A percentile compares a stretch with the other conserved stretches of the same genome.
Conservation (phyloP, 805 yeast genomes). For the Kluyveromyces dobzhanskii region DNA sequence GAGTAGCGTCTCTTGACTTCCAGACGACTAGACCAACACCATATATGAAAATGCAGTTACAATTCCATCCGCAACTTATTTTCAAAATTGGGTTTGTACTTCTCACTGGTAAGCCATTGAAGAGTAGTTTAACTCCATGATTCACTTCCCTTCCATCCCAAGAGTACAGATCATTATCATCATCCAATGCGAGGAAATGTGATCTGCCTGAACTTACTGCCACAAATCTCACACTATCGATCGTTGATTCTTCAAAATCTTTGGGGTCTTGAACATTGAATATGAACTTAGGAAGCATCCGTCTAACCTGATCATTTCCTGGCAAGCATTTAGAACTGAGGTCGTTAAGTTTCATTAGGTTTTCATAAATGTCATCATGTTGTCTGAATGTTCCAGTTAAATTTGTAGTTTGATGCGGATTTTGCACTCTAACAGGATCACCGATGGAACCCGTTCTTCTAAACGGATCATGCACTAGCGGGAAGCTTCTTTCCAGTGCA, state of each 20-base stretch:
- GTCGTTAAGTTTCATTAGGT: constrained; percentile 17
- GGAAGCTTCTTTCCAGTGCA: constrained; percentile 17
- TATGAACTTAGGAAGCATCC: constrained; percentile 24
- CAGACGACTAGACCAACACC: constrained; percentile 52
- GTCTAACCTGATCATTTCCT: constrained; percentile 20
- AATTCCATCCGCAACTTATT: constrained; percentile 62
- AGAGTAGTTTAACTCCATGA: constrained; percentile 38
- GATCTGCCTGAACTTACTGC: constrained; percentile 55
- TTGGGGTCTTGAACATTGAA: constrained; percentile 17
- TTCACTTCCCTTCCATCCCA: constrained; percentile 47
- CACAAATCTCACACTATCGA: constrained; percentile 30
- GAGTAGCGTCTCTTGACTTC: constrained; percentile 33
- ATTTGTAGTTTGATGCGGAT: constrained; percentile 6
- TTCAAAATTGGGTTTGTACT: constrained; percentile 32
- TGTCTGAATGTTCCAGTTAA: constrained; percentile 12
- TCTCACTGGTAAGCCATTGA: constrained; percentile 24
- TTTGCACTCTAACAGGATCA: not conserved
- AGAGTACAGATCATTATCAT: constrained; percentile 40
- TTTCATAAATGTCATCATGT: constrained; percentile 22
- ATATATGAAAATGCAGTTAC: constrained; percentile 41
- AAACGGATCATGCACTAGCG: constrained; percentile 6
- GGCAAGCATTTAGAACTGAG: constrained; percentile 15
- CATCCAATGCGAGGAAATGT: constrained; percentile 55
- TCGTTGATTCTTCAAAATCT: constrained; percentile 7
- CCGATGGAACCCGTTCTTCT: not conserved